These are phyloP conservation scores for Carex arenaria DNA, from an alignment of 202 grass and related monocot genomes.

Conservation along the genomic window DNA sequence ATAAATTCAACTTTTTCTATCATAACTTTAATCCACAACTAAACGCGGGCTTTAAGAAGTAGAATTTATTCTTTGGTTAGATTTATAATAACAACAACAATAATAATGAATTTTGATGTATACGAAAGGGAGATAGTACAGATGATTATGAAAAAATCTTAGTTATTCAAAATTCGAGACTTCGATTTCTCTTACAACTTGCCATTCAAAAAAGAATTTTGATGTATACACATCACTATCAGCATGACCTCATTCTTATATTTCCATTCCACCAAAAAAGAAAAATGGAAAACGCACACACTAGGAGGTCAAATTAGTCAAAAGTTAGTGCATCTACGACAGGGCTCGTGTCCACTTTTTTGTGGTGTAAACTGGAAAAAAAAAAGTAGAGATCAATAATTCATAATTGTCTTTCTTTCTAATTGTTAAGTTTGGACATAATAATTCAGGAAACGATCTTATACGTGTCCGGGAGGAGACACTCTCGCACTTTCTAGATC, in stretches of 20 bases:
- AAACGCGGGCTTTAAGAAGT: too few species aligned
- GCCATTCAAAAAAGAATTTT: not conserved
- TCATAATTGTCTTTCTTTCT: not conserved
- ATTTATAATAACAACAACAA: too few species aligned
- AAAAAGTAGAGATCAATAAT: not conserved
- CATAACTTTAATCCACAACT: too few species aligned
- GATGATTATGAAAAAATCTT: too few species aligned
- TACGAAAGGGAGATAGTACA: too few species aligned
- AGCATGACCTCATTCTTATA: not conserved
- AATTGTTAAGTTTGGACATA: not conserved
- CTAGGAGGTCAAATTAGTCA: not conserved
- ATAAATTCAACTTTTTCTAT: too few species aligned
- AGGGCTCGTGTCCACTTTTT: slow-evolving; percentile 1
- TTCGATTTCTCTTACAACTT: too few species aligned
- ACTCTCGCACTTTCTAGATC: not conserved
- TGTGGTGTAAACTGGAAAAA: not conserved
- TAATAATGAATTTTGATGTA: too few species aligned
- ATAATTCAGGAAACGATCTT: not conserved
- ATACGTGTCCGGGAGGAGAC: not conserved
- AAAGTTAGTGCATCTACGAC: not conserved
- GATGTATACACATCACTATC: not conserved
- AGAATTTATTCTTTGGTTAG: too few species aligned
- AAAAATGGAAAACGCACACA: not conserved
- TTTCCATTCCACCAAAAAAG: not conserved
- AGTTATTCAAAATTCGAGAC: too few species aligned